Evolutionary conservation across 2,329 filamentous ascomycete genomes (phyloP).

Genomic region (Hymenoscyphus infarciens): DNA sequence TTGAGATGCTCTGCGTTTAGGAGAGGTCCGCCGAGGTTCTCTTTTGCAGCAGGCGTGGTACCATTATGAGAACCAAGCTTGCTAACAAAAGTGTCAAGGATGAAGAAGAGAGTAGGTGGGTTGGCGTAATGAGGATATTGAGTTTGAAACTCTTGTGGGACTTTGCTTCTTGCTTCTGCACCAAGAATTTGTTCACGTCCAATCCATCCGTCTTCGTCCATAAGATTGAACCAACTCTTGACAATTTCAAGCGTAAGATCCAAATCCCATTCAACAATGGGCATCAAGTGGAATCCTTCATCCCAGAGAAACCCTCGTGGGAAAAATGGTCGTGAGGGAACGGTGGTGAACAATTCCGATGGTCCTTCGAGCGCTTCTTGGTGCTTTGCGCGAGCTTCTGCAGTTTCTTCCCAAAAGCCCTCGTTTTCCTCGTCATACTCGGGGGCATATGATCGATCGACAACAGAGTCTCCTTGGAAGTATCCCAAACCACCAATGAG

Average conservation of each 20-base stretch:
- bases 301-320: constrained; percentile 97
- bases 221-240: constrained; percentile 91
- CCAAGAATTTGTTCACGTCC: constrained; percentile 94
- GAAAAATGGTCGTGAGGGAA: constrained; percentile 94
- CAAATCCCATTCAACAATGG: constrained; percentile 90
- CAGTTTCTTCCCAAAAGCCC: constrained; percentile 91
- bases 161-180: constrained; percentile 87
- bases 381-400: constrained; percentile 68
- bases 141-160: constrained; percentile 86
- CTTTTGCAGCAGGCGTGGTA: constrained; percentile 42
- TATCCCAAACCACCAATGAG: constrained; percentile 91
- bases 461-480: constrained; percentile 83
- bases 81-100: constrained; percentile 79
- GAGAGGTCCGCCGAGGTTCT: constrained; percentile 42
- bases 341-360: constrained; percentile 83
- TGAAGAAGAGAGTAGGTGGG: constrained; percentile 89
- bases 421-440: constrained; percentile 96
- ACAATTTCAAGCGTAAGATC: constrained; percentile 85
- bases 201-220: constrained; percentile 98
- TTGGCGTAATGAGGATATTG: constrained; percentile 98
- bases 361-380: constrained; percentile 72
- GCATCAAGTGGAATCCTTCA: constrained; percentile 91
- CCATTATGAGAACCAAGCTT: constrained; percentile 61
- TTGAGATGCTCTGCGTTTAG: constrained; percentile 63
- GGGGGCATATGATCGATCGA: constrained; percentile 85